phyloP scores from a whole-genome alignment of 306 rosid genomes.

The Gillenia trifoliata region DNA sequence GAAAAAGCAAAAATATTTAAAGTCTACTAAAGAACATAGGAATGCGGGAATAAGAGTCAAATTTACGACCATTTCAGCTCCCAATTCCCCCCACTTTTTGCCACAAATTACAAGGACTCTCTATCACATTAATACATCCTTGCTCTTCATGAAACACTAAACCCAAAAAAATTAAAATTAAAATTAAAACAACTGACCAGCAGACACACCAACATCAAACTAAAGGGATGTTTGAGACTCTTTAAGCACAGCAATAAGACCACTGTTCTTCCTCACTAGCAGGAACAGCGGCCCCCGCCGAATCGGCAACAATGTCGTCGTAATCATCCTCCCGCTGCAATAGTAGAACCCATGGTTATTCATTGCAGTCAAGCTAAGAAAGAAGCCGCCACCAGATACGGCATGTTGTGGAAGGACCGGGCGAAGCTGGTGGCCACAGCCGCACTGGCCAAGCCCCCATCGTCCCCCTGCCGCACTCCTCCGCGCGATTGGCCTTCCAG shows the following conservation, averaged over 20 bases:
- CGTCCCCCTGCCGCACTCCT: slow-evolving; percentile 44
- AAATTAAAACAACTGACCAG: slow-evolving; percentile 18
- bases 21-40: slow-evolving; percentile 30
- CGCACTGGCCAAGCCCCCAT: slow-evolving; percentile 27
- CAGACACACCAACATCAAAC: slow-evolving; percentile 12
- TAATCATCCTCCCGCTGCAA: slow-evolving; percentile 45
- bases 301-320: slow-evolving; percentile 34
- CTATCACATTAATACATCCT: slow-evolving; percentile 16
- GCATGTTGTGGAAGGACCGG: slow-evolving; percentile 67
- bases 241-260: slow-evolving; percentile 60
- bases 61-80: slow-evolving; percentile 40
- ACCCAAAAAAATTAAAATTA: not conserved
- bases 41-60: slow-evolving; percentile 33
- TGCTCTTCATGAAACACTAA: slow-evolving; percentile 18
- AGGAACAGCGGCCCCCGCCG: slow-evolving; percentile 12
- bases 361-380: slow-evolving; percentile 48
- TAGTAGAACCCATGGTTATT: slow-evolving; percentile 53
- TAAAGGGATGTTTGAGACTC: slow-evolving; percentile 8
- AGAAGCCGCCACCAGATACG: slow-evolving; percentile 44
- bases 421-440: slow-evolving; percentile 47
- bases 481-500: slow-evolving; percentile 73
- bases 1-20: not conserved
- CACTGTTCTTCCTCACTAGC: slow-evolving; percentile 53
- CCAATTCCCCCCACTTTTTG: slow-evolving; percentile 20
- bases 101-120: slow-evolving; percentile 24